A percentile compares a stretch with the other conserved stretches of the same genome.
Evolutionary conservation across 108 stramenopile species (phyloP).

Genomic region (Cyclotella distinguenda): DNA sequence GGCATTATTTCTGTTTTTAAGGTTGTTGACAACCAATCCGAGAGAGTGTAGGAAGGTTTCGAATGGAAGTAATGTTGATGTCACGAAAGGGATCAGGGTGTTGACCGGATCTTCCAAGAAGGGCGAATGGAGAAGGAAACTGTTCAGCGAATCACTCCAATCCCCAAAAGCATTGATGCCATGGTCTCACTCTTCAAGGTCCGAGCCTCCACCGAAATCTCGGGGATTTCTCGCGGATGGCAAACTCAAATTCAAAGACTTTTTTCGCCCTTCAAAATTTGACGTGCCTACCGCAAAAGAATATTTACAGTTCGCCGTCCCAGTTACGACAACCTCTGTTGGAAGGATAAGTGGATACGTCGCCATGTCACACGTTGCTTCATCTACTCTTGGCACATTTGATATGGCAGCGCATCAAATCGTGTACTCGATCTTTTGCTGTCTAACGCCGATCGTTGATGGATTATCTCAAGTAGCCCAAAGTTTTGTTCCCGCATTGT

Average conservation of each 20-base stretch:
- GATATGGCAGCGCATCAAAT: conserved; percentile 85
- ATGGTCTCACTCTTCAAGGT: not conserved
- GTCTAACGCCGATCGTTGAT: conserved; percentile 76
- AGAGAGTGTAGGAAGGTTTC: conserved; percentile 5
- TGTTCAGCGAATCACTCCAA: conserved; percentile 20
- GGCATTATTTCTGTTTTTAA: conserved; percentile 66
- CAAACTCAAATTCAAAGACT: conserved; percentile 17
- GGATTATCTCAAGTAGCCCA: conserved; percentile 77
- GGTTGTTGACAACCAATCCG: conserved; percentile 55
- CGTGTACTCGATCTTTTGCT: conserved; percentile 74
- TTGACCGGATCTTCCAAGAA: conserved; percentile 48
- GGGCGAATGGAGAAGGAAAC: conserved; percentile 39
- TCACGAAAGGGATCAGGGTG: conserved; percentile 66
- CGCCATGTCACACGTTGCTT: conserved; percentile 83
- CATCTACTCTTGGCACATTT: conserved; percentile 64
- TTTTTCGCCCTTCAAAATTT: conserved; percentile 11
- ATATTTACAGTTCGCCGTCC: conserved; percentile 70
- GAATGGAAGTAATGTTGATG: conserved; percentile 30
- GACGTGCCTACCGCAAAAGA: conserved; percentile 33
- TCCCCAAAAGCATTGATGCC: conserved; percentile 1
- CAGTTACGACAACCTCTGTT: conserved; percentile 77
- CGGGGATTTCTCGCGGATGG: conserved; percentile 34
- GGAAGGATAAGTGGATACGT: conserved; percentile 78
- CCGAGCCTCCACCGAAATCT: conserved; percentile 13
- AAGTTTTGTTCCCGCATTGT: conserved; percentile 72